Conservation (phyloP, 176 grass and related monocot species). For the Miscanthus lutarioriparius region DNA sequence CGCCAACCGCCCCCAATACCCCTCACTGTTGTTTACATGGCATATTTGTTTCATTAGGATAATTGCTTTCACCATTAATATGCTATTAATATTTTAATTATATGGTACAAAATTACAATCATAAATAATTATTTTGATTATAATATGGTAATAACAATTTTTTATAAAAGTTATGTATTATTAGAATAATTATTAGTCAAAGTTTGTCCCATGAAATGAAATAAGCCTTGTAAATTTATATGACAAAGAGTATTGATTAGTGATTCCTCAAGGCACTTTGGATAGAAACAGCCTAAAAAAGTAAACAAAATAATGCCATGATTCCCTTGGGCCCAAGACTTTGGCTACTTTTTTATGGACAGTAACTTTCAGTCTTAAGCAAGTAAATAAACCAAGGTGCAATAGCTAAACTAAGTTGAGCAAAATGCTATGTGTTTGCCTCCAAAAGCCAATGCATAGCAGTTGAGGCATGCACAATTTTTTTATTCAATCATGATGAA, state of each 20-base stretch:
- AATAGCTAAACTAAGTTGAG: not conserved
- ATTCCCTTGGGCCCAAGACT: not conserved
- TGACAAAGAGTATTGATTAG: not conserved
- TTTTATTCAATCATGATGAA: slow-evolving; percentile 20
- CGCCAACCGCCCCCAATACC: no score
- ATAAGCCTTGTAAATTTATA: not conserved
- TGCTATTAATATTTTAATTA: not conserved
- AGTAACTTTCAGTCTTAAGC: not conserved
- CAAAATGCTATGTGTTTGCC: slow-evolving; percentile 24
- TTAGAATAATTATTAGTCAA: no score
- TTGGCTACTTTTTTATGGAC: slow-evolving; percentile 18
- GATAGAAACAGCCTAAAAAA: not conserved
- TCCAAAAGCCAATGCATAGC: slow-evolving; percentile 41
- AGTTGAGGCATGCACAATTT: not conserved
- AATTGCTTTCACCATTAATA: not conserved
- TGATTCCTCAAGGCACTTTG: not conserved
- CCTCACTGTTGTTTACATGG: not conserved
- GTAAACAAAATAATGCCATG: not conserved
- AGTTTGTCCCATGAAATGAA: not conserved
- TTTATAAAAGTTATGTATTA: no score
- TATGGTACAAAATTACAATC: not conserved
- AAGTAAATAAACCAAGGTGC: not conserved
- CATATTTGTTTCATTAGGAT: not conserved
- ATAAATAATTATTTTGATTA: not conserved
- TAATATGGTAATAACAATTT: not conserved